Base-by-base conservation (phyloP, 371 early-diverging fungal genomes). In the Nematocida parisii region DNA sequence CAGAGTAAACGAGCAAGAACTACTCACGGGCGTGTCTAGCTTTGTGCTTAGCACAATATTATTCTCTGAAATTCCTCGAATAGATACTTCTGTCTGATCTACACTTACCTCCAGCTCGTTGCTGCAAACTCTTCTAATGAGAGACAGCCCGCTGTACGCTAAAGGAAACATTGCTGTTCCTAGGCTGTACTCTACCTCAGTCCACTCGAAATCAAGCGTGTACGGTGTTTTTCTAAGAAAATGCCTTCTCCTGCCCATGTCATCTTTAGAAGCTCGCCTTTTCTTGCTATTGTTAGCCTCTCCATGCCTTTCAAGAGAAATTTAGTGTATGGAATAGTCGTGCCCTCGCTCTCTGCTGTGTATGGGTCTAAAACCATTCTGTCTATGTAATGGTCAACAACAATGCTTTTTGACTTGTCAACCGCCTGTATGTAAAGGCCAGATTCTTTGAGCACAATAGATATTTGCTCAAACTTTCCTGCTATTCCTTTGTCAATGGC, bases 361-460 rank as follows among this genome's bases (percentile, higher is more conserved):
- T 75, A 75, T 7, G 44, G 18, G 57, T 71, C 54, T 13, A 71
- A 42, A 5, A 77, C 47, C 7, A 55, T 47, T 54, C 40, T 68
- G 55, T 77, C 71, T 39, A 77, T 24, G 61, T 58, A 70, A 52
- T 77, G 80, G 56, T 77, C 80, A 0, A 70, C 61, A 13, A 77
- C 47, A 5, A 77, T 60, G 61, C 58, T 70, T 39, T 52, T 56
- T 24, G 56, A 7, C 22, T 56, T 61, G 67, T 77, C 80, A 18
- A 56, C 52, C 6, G 45, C 70, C 57, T 71, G 68, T 9, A 77
- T 47, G 42, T 61, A 70, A 9, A 77, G 22, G 11, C 80, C 80
- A 40, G 42, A 50, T 11, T 46, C 61, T 22, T 67, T 66, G 13
- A 66, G 46, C 15, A 40, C 9, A 18, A 52, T 39, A n/a, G 66